Conservation (phyloP, 305 asterid genomes). For the Fraxinus dipetala region DNA sequence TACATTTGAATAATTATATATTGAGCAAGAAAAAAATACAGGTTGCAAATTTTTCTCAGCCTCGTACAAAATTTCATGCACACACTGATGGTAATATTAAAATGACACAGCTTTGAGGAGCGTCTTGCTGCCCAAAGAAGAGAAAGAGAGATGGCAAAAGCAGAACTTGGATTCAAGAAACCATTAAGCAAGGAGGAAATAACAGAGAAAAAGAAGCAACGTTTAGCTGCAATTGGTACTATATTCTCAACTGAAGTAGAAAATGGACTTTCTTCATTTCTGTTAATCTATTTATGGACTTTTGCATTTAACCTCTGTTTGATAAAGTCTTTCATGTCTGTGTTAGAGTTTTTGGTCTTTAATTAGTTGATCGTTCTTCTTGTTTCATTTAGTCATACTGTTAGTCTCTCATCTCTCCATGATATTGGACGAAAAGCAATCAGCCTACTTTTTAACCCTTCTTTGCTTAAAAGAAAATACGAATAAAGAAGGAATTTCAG, state of each 20-base stretch:
- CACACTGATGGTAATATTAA: constrained; percentile 12
- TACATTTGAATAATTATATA: background rate
- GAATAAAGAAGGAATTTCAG: background rate
- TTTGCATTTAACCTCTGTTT: background rate
- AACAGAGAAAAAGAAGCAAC: constrained; percentile 79
- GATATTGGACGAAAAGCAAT: background rate
- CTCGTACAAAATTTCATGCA: background rate
- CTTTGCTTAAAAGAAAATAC: background rate
- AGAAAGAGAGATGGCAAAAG: constrained; percentile 70
- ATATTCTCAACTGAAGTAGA: background rate
- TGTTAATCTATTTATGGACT: background rate
- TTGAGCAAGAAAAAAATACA: background rate
- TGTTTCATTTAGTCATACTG: background rate
- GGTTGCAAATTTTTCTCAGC: background rate
- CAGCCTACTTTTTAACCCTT: background rate
- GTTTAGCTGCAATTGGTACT: constrained; percentile 88
- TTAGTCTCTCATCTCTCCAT: background rate
- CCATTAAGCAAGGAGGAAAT: constrained; percentile 83
- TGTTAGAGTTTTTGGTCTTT: background rate
- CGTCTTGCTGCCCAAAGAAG: constrained; percentile 84
- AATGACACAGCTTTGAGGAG: constrained; percentile 78
- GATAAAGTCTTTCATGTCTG: background rate
- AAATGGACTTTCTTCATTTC: background rate
- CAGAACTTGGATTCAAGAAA: constrained; percentile 90
- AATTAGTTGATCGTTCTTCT: background rate